Conservation (phyloP, 345 rosid genomes). For the Pistacia vera region DNA sequence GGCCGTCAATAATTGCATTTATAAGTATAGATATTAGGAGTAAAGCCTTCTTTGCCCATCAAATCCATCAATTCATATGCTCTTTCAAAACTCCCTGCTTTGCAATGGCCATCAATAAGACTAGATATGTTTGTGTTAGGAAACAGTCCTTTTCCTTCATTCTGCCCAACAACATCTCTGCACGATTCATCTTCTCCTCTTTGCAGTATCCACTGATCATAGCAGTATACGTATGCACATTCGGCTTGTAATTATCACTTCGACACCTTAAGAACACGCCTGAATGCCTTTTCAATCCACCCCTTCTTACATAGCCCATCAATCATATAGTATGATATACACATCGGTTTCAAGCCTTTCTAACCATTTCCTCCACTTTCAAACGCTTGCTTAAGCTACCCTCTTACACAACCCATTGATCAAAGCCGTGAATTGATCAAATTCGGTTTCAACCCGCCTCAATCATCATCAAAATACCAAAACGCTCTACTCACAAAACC, state of each 20-base stretch:
- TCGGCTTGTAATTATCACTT: constrained; percentile 76
- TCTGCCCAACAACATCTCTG: constrained; percentile 79
- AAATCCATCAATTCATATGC: constrained; percentile 70
- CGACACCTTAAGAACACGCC: constrained; percentile 82
- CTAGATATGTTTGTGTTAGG: constrained; percentile 76
- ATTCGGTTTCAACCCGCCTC: constrained; percentile 69
- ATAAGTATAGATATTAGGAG: constrained; percentile 66
- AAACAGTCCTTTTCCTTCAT: constrained; percentile 79
- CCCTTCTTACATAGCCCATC: constrained; percentile 91
- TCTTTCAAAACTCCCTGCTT: constrained; percentile 68
- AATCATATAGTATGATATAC: constrained; percentile 73
- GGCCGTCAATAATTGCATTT: constrained; percentile 63
- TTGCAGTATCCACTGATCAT: constrained; percentile 89
- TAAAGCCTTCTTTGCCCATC: constrained; percentile 63
- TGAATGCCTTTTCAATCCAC: constrained; percentile 93
- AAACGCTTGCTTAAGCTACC: constrained; percentile 89
- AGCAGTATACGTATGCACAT: constrained; percentile 75
- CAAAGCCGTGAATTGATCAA: constrained; percentile 74
- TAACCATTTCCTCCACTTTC: constrained; percentile 86
- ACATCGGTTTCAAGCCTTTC: constrained; percentile 82
- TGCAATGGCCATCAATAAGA: constrained; percentile 73
- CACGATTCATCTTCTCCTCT: constrained; percentile 75
- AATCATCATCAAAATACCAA: constrained; percentile 68
- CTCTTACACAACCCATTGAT: constrained; percentile 74
- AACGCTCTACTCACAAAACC: constrained; percentile 62